phyloP scores from a whole-genome alignment of 768 basidiomycete species.

The Collybia sordida region DNA sequence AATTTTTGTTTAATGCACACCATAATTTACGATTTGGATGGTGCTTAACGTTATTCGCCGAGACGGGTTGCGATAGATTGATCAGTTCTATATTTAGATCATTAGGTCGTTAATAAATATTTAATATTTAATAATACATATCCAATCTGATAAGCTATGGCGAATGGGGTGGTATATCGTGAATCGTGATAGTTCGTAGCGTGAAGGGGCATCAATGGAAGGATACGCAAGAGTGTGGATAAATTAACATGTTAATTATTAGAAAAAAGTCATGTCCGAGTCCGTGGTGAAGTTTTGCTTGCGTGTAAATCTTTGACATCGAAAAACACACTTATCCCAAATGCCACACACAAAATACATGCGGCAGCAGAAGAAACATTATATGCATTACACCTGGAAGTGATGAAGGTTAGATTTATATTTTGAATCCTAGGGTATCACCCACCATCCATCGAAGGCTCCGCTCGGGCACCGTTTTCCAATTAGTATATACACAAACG shows the following conservation, averaged over 20 bases:
- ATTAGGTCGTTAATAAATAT: too few relatives aligned
- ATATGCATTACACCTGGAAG: constrained; percentile 66
- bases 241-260: background rate
- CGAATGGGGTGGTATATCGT: background rate
- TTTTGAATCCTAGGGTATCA: constrained; percentile 4
- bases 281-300: constrained; percentile 65
- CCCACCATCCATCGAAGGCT: constrained; percentile 62
- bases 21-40: background rate
- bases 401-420: background rate
- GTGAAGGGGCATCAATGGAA: background rate
- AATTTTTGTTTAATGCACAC: background rate
- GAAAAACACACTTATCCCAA: constrained; percentile 58
- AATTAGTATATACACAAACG: constrained; percentile 59
- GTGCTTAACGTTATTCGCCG: background rate
- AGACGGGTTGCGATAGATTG: background rate
- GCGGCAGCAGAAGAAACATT: constrained; percentile 65
- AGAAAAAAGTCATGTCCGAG: constrained; percentile 25
- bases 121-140: too few relatives aligned
- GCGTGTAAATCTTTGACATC: constrained; percentile 63
- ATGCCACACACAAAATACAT: constrained; percentile 56
- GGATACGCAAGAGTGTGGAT: background rate
- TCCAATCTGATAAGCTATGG: too few relatives aligned
- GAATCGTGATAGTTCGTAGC: too few relatives aligned
- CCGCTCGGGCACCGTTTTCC: constrained; percentile 67
- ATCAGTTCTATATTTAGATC: too few relatives aligned